Conservation (phyloP, 2,329 filamentous ascomycete species). For the Pseudophaeomoniella oleicola region DNA sequence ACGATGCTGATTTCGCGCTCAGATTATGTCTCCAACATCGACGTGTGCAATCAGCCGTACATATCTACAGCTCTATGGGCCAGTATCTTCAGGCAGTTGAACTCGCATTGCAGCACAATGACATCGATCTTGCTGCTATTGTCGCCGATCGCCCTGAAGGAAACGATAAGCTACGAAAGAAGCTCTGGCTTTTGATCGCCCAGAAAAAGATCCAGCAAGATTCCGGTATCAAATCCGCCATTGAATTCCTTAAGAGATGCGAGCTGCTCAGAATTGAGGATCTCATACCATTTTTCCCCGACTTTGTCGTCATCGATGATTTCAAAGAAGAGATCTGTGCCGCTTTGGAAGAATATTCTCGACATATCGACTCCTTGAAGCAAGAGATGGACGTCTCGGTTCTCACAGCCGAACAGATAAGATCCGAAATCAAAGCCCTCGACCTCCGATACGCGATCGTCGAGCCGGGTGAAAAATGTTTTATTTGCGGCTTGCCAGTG, state of each 20-base stretch:
- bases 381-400: conserved; percentile 93
- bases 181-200: conserved; percentile 88
- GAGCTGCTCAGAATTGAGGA: conserved; percentile 91
- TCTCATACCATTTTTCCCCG: conserved; percentile 93
- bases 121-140: conserved; percentile 76
- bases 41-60: conserved; percentile 83
- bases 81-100: conserved; percentile 90
- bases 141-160: conserved; percentile 74
- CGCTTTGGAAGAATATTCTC: conserved; percentile 83
- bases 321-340: conserved; percentile 97
- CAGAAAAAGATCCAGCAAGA: conserved; percentile 77
- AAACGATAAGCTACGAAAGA: conserved; percentile 70
- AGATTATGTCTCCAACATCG: conserved; percentile 90
- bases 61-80: conserved; percentile 94
- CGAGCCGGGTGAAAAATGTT: conserved; percentile 88
- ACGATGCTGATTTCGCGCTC: conserved; percentile 91
- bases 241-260: conserved; percentile 83
- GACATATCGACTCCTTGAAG: conserved; percentile 75
- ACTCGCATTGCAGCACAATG: conserved; percentile 74
- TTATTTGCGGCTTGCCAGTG: conserved; percentile 71
- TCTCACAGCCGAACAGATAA: conserved; percentile 78
- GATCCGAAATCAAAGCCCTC: conserved; percentile 70
- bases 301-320: conserved; percentile 96
- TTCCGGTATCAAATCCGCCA: conserved; percentile 69
- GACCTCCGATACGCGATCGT: conserved; percentile 91